Evolutionary conservation across 495 filamentous ascomycete species (phyloP).

Genomic region (Lepidopterella palustris): DNA sequence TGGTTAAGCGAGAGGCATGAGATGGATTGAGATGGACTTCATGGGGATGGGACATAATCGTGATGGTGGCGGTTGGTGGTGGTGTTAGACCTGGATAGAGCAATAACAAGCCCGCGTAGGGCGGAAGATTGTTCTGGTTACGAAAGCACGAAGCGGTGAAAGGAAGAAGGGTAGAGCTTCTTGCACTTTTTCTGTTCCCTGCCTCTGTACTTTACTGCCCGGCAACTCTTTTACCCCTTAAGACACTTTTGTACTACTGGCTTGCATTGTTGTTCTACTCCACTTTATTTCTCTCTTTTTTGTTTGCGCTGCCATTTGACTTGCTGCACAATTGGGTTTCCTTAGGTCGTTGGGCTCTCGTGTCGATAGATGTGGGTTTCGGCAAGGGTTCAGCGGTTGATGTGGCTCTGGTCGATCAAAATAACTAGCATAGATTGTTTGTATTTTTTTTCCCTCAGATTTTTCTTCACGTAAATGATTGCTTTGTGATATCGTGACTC

Average conservation of each 20-base stretch:
- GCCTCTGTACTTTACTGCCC: slow-evolving; percentile 54
- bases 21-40: slow-evolving; percentile 9
- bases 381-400: slow-evolving; percentile 13
- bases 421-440: slow-evolving; percentile 18
- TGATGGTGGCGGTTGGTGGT: slow-evolving; percentile 21
- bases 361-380: slow-evolving; percentile 19
- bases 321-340: slow-evolving; percentile 11
- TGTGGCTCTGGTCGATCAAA: slow-evolving; percentile 10
- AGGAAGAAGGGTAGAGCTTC: slow-evolving; percentile 2
- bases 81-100: slow-evolving; percentile 27
- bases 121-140: slow-evolving; percentile 42
- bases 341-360: slow-evolving; percentile 1
- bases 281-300: slow-evolving; percentile 17
- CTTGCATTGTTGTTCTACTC: slow-evolving; percentile 31
- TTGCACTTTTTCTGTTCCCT: slow-evolving; percentile 7
- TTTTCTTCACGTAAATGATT: neutral
- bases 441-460: neutral
- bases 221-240: slow-evolving; percentile 43
- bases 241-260: slow-evolving; percentile 37
- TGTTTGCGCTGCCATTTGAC: slow-evolving; percentile 15
- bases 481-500: neutral
- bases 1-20: slow-evolving; percentile 53
- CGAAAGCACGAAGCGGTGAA: slow-evolving; percentile 30
- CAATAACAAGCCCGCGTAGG: slow-evolving; percentile 26
- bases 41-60: slow-evolving; percentile 22